Conservation (phyloP, 2,329 filamentous ascomycete genomes). For the Dactylellina haptotyla region DNA sequence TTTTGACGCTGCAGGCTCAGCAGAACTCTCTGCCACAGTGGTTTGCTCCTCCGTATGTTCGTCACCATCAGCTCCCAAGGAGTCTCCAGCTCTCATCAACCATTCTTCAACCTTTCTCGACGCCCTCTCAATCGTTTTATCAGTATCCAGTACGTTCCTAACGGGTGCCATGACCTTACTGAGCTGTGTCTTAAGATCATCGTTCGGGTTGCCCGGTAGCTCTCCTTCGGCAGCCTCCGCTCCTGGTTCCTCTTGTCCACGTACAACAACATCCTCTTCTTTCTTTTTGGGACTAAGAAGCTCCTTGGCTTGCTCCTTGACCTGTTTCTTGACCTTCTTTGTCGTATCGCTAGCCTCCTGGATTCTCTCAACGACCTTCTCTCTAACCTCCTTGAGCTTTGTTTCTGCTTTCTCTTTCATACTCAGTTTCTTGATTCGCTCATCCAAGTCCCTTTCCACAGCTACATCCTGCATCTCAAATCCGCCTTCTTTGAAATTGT, state of each 20-base stretch:
- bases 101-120: conserved; percentile 48
- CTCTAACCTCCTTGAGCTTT: conserved; percentile 33
- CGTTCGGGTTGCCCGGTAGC: conserved; percentile 10
- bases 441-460: conserved; percentile 3
- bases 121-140: conserved; percentile 35
- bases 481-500: conserved; percentile 42
- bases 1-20: neutral
- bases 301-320: conserved; percentile 17
- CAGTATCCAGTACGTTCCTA: conserved; percentile 26
- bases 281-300: conserved; percentile 24
- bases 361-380: conserved; percentile 37
- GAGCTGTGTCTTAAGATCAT: conserved; percentile 38
- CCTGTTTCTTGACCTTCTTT: conserved; percentile 22
- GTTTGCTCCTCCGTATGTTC: conserved; percentile 2
- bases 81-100: conserved; percentile 39
- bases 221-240: neutral
- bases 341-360: conserved; percentile 34
- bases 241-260: conserved; percentile 7
- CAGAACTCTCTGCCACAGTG: neutral
- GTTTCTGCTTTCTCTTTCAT: conserved; percentile 25
- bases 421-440: conserved; percentile 11
- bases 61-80: conserved; percentile 27
- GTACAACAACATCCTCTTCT: conserved; percentile 12
- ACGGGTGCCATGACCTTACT: conserved; percentile 41
- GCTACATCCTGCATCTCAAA: conserved; percentile 39